Percentiles rank a stretch among this genome's conserved stretches.
Conservation (phyloP, 1,139 yeast genomes). For the Casaregolazyma lundiana region DNA sequence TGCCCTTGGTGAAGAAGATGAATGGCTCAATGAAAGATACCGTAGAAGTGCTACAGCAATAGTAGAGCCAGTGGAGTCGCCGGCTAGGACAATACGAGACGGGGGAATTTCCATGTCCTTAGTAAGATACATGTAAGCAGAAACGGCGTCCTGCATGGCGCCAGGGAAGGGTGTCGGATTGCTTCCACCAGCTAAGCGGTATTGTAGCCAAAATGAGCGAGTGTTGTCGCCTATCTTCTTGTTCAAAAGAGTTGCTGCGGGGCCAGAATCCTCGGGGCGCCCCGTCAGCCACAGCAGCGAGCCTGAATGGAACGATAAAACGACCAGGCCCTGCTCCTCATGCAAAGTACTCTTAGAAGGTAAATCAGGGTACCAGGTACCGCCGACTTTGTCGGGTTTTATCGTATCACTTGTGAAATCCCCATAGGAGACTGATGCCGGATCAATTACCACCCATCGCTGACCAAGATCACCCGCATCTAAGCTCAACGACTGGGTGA, state of each 20-base stretch:
- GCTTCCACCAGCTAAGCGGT: slow-evolving; percentile 7
- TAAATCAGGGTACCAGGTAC: not conserved
- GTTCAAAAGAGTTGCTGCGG: not conserved
- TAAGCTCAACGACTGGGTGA: not conserved
- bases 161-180: slow-evolving; percentile 9
- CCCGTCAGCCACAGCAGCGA: slow-evolving; percentile 9
- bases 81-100: slow-evolving; percentile 7
- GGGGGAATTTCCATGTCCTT: slow-evolving; percentile 5
- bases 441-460: not conserved
- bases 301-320: slow-evolving; percentile 7
- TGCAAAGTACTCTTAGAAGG: not conserved
- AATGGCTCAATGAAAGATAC: too few species aligned
- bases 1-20: slow-evolving; percentile 8
- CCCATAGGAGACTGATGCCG: not conserved
- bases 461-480: not conserved
- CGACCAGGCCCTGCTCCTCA: not conserved
- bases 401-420: not conserved
- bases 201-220: slow-evolving; percentile 7
- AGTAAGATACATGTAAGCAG: slow-evolving; percentile 6
- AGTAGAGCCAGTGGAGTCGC: slow-evolving; percentile 8
- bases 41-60: slow-evolving; percentile 8
- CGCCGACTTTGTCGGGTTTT: not conserved
- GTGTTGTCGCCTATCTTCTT: slow-evolving; percentile 1
- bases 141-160: slow-evolving; percentile 8
- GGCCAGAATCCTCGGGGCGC: slow-evolving; percentile 5